Conservation (phyloP, 2,329 filamentous ascomycete species). For the Diaporthe longicolla region DNA sequence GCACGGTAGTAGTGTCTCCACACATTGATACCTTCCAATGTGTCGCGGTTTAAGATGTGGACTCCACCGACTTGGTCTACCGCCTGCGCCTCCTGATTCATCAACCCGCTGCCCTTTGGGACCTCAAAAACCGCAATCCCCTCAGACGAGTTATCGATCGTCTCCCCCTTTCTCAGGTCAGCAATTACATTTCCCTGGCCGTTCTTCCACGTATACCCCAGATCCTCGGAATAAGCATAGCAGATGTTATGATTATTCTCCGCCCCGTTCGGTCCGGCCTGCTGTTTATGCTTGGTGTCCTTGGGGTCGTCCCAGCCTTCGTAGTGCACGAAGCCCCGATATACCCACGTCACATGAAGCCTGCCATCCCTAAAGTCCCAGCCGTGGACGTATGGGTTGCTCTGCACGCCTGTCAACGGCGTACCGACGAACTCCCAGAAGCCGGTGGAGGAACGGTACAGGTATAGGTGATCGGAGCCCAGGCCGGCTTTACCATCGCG, state of each 20-base stretch:
- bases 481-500: constrained; percentile 65
- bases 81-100: constrained; percentile 65
- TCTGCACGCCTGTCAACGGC: constrained; percentile 60
- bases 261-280: constrained; percentile 59
- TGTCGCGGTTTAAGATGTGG: constrained; percentile 64
- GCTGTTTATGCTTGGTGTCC: constrained; percentile 58
- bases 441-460: constrained; percentile 55
- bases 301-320: constrained; percentile 57
- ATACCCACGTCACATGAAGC: constrained; percentile 64
- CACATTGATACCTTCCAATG: constrained; percentile 47
- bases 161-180: constrained; percentile 51
- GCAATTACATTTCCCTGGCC: constrained; percentile 54
- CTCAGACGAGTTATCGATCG: constrained; percentile 56
- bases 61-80: constrained; percentile 61
- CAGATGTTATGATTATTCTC: constrained; percentile 66
- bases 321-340: constrained; percentile 62
- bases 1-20: constrained; percentile 59
- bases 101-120: constrained; percentile 60
- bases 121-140: constrained; percentile 61
- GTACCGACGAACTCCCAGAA: constrained; percentile 57
- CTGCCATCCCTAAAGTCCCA: constrained; percentile 53
- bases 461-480: constrained; percentile 63
- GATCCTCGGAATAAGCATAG: constrained; percentile 62
- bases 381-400: constrained; percentile 67
- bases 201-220: constrained; percentile 60